Percentiles rank a stretch among this genome's conserved stretches.
These are phyloP conservation scores for Ceratorhiza oryzae-sativae DNA, from an alignment of 1,284 basidiomycete genomes.

Conservation along the genomic window DNA sequence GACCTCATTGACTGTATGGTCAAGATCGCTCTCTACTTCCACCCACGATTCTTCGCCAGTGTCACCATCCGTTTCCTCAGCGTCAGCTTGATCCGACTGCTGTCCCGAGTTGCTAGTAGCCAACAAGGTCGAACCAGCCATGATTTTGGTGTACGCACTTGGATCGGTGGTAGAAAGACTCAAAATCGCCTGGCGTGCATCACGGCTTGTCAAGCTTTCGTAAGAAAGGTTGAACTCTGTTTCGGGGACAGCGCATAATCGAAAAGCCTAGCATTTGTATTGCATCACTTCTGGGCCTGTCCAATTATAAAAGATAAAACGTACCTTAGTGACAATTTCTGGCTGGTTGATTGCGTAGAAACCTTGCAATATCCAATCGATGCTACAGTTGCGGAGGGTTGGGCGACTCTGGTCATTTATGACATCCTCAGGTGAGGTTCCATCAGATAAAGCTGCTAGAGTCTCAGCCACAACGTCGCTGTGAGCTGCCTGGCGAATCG, in stretches of 20 bases:
- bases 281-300: neutral
- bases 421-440: neutral
- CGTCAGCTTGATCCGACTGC: neutral
- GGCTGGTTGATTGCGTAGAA: conserved; percentile 18
- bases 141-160: neutral
- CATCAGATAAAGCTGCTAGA: neutral
- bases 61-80: neutral
- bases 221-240: conserved; percentile 41
- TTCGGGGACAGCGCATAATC: conserved; percentile 15
- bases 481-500: conserved; percentile 48
- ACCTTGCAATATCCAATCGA: conserved; percentile 13
- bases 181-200: conserved; percentile 23
- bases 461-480: conserved; percentile 44
- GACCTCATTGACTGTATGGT: conserved; percentile 5
- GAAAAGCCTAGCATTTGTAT: conserved; percentile 40
- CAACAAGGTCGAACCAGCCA: neutral
- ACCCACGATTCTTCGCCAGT: neutral
- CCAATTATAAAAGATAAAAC: neutral
- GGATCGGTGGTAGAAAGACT: conserved; percentile 19
- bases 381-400: conserved; percentile 15
- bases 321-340: conserved; percentile 29
- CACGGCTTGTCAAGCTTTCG: conserved; percentile 38
- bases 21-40: neutral
- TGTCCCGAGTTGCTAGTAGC: neutral
- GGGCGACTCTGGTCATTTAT: neutral